Evolutionary conservation across 2,329 filamentous ascomycete genomes (phyloP), one percentile per base, ranked within the genome.

Genomic region (Colletotrichum lentis): DNA sequence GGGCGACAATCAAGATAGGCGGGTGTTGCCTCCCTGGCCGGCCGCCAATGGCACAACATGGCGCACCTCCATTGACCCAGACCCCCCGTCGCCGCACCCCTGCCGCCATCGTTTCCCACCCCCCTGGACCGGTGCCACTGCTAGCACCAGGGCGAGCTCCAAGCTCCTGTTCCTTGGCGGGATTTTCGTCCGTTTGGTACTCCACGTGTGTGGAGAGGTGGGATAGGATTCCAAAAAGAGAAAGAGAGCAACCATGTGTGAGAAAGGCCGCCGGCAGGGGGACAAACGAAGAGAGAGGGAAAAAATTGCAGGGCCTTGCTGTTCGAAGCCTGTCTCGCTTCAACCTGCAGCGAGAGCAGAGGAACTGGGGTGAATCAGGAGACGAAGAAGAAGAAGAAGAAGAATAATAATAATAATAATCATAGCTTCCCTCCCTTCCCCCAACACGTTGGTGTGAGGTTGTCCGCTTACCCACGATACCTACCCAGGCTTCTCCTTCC

Each of bases 11-110:
- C 62, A 69, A 68, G 62, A 68, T 50, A 60, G 57, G 46, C 56
- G 43, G 43, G 56, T 37, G 43, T 35, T 46, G 43, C 43, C 61
- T 35, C 63, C 65, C 61, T 68, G 65, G 55, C 55, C 62, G 55
- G 62, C 56, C 62, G 44, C 66, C 66, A 69, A 66, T 69, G 66
- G 66, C 66, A 69, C 66, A 69, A 69, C 66, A 69, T 69, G 66
- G 66, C 66, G 66, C 62, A 61, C 66, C 62, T 57, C 65, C 65
- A 60, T 59, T 39, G 62, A 68, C 50, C 54, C 62, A 68, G 65
- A 31, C 55, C 62, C 55, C 61, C 59, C 61, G n/a, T 64, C 55
- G 57, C 31, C 47, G 37, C 54, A 57, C 41, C 65, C 62, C 52
- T 63, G 61, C 54, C 62, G 49, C 65, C 54, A 43, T 66, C 50